phyloP scores from a whole-genome alignment of 768 basidiomycete species.

The Podaxis sp. region DNA sequence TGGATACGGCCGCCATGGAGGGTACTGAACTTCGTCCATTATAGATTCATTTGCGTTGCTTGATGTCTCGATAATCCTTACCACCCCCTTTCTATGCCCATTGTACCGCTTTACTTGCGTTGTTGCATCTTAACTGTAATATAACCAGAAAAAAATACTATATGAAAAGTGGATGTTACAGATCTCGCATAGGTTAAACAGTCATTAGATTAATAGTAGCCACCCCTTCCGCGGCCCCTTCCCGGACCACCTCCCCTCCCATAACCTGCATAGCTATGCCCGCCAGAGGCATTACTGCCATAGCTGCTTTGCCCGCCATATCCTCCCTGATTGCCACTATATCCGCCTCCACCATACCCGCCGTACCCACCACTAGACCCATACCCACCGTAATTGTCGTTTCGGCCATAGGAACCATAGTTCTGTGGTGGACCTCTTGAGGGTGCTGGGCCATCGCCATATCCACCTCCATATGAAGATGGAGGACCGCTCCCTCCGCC shows the following conservation, averaged over 20 bases:
- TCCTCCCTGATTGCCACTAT: slow-evolving; percentile 28
- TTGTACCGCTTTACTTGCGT: background rate
- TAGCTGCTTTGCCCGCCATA: slow-evolving; percentile 16
- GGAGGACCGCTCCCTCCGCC: background rate
- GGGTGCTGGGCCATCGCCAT: slow-evolving; percentile 20
- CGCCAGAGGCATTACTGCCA: slow-evolving; percentile 24
- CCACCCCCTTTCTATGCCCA: too few relatives aligned
- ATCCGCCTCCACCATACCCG: slow-evolving; percentile 20
- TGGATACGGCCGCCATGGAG: slow-evolving; percentile 11
- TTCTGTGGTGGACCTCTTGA: slow-evolving; percentile 20
- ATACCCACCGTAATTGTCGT: slow-evolving; percentile 25
- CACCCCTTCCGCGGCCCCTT: slow-evolving; percentile 41
- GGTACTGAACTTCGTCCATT: slow-evolving; percentile 12
- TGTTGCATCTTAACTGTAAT: background rate
- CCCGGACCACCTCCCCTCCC: slow-evolving; percentile 24
- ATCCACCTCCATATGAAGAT: slow-evolving; percentile 24
- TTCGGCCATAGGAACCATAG: slow-evolving; percentile 28
- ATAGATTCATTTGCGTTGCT: too few relatives aligned
- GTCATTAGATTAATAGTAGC: slow-evolving; percentile 31
- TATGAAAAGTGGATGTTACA: slow-evolving; percentile 5
- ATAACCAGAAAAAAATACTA: background rate
- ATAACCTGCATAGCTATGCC: slow-evolving; percentile 20
- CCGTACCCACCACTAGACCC: slow-evolving; percentile 28
- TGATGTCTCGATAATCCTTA: too few relatives aligned
- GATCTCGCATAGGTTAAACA: background rate